These are phyloP conservation scores for Cystobasidiaceae sp. DNA, from an alignment of 1,284 basidiomycete genomes.

Conservation along the genomic window DNA sequence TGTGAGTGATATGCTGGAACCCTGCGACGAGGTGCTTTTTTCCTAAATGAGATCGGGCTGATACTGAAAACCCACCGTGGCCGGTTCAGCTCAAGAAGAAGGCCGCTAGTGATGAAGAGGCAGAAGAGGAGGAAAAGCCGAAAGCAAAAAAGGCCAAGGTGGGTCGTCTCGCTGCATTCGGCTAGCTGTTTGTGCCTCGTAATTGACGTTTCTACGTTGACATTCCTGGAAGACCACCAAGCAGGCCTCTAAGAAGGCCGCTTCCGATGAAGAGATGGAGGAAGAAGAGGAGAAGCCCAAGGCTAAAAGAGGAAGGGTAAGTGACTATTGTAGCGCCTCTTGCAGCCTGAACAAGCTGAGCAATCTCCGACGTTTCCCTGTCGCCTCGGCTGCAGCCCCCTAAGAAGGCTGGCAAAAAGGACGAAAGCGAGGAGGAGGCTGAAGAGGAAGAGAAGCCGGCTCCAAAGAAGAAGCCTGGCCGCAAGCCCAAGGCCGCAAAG, in stretches of 20 bases:
- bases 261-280: conserved; percentile 2
- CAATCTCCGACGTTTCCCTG: too few species aligned
- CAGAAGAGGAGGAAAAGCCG: conserved; percentile 31
- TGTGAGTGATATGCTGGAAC: background rate
- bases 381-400: too few species aligned
- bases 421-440: too few species aligned
- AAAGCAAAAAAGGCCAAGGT: conserved; percentile 30
- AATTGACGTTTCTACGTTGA: too few species aligned
- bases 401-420: background rate
- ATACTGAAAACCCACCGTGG: too few species aligned
- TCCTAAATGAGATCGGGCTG: conserved; percentile 10
- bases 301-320: too few species aligned
- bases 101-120: background rate
- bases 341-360: too few species aligned
- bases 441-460: background rate
- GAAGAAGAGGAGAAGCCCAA: background rate
- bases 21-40: too few species aligned
- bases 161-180: background rate
- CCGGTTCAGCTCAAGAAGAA: too few species aligned
- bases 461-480: background rate
- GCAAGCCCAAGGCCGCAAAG: background rate
- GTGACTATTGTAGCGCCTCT: too few species aligned
- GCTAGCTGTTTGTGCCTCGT: too few species aligned
- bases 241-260: conserved; percentile 25
- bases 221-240: background rate